phyloP scores from a whole-genome alignment of 2,329 filamentous ascomycete genomes.

The Colletotrichum tamarilloi region DNA sequence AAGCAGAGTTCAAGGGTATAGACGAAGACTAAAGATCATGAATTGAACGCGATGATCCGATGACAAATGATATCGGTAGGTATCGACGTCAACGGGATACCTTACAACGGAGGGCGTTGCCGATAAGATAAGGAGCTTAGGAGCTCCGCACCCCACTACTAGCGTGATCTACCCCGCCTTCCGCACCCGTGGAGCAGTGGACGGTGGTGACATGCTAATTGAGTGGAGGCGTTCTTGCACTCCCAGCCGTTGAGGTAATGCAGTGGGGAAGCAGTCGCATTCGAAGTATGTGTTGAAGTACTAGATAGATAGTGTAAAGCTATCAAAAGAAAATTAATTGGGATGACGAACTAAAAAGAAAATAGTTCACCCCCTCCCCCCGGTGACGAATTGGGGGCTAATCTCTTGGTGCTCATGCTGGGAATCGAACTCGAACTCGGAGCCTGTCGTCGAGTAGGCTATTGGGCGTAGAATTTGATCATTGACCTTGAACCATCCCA shows the following conservation, averaged over 20 bases:
- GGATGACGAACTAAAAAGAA: too few species aligned
- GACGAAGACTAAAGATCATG: not conserved
- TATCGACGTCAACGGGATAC: not conserved
- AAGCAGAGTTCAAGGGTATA: not conserved
- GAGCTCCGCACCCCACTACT: conserved; percentile 32
- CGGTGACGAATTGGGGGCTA: too few species aligned
- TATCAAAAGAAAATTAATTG: too few species aligned
- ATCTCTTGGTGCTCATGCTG: too few species aligned
- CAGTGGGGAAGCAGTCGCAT: too few species aligned
- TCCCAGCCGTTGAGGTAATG: not conserved
- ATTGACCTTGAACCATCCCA: too few species aligned
- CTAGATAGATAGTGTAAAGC: too few species aligned
- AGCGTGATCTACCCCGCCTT: conserved; percentile 30
- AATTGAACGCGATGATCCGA: not conserved
- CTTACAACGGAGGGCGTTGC: not conserved
- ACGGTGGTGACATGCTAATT: not conserved
- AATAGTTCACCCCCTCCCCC: too few species aligned
- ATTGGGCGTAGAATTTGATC: too few species aligned
- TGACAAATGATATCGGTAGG: conserved; percentile 18
- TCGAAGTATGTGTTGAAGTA: too few species aligned
- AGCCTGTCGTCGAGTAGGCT: too few species aligned
- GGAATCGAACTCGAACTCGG: too few species aligned
- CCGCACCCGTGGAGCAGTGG: not conserved
- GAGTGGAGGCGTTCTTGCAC: not conserved
- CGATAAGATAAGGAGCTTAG: conserved; percentile 31